Conservation (phyloP, 2,329 filamentous ascomycete species). For the Apiospora aurea region DNA sequence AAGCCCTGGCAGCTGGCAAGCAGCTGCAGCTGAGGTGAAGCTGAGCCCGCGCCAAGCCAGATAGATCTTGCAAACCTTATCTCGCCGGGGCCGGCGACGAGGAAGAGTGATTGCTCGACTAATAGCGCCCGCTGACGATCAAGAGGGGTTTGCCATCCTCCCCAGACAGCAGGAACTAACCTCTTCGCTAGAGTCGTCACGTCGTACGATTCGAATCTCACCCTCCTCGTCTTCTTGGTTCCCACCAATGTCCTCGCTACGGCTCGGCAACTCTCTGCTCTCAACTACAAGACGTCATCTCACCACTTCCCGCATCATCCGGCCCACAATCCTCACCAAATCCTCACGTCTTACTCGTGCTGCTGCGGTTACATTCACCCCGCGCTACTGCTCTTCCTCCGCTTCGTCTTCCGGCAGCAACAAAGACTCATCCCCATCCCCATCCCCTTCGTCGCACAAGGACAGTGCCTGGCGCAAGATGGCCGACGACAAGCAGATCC, state of each 20-base stretch:
- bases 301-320: neutral
- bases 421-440: neutral
- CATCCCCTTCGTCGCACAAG: neutral
- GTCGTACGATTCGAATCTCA: neutral
- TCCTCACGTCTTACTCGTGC: neutral
- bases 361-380: neutral
- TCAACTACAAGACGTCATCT: neutral
- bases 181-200: neutral
- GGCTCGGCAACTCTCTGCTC: constrained; percentile 5
- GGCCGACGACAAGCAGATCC: constrained; percentile 51
- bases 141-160: constrained; percentile 4
- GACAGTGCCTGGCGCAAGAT: constrained; percentile 34
- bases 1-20: neutral
- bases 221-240: constrained; percentile 11
- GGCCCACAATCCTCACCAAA: constrained; percentile 6
- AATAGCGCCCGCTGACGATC: constrained; percentile 10
- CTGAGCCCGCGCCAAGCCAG: constrained; percentile 3
- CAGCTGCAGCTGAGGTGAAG: constrained; percentile 9
- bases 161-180: neutral
- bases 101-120: neutral
- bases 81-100: neutral
- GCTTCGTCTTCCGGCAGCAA: neutral
- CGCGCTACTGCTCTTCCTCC: constrained; percentile 7
- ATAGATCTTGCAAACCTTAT: constrained; percentile 4
- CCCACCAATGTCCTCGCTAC: constrained; percentile 4